Evolutionary conservation across 2,329 filamentous ascomycete species (phyloP).

Genomic region (Pseudogymnoascus sp.): DNA sequence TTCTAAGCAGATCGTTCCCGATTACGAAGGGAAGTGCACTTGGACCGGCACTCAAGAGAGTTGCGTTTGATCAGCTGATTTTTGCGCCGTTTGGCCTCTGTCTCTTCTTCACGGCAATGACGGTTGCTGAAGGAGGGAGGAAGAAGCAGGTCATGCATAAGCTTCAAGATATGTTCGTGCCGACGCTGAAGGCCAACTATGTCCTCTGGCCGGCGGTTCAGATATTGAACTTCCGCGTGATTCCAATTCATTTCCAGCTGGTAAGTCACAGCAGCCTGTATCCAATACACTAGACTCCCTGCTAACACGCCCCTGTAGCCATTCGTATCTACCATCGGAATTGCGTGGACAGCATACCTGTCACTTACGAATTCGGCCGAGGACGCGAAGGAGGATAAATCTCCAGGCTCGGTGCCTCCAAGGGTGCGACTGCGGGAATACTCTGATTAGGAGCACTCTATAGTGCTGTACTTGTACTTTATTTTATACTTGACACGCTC

Average conservation of each 20-base stretch:
- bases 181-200: constrained; percentile 92
- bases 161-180: constrained; percentile 86
- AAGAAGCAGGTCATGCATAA: constrained; percentile 71
- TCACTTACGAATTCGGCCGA: constrained; percentile 85
- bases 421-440: neutral
- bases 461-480: neutral
- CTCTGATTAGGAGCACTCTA: neutral
- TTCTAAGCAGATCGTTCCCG: constrained; percentile 74
- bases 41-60: constrained; percentile 75
- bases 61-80: constrained; percentile 84
- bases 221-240: constrained; percentile 89
- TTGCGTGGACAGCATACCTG: constrained; percentile 95
- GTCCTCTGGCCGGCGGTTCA: constrained; percentile 93
- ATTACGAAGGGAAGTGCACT: constrained; percentile 70
- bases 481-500: neutral
- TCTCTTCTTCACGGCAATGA: constrained; percentile 94
- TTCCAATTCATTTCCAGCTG: constrained; percentile 94
- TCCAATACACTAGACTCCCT: neutral
- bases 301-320: constrained; percentile 48
- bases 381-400: constrained; percentile 22
- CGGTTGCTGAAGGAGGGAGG: constrained; percentile 84
- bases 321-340: constrained; percentile 91
- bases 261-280: constrained; percentile 47
- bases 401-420: neutral
- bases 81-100: constrained; percentile 76